Base-by-base conservation (phyloP, 2,329 filamentous ascomycete species). In the Cordyceps javanica region DNA sequence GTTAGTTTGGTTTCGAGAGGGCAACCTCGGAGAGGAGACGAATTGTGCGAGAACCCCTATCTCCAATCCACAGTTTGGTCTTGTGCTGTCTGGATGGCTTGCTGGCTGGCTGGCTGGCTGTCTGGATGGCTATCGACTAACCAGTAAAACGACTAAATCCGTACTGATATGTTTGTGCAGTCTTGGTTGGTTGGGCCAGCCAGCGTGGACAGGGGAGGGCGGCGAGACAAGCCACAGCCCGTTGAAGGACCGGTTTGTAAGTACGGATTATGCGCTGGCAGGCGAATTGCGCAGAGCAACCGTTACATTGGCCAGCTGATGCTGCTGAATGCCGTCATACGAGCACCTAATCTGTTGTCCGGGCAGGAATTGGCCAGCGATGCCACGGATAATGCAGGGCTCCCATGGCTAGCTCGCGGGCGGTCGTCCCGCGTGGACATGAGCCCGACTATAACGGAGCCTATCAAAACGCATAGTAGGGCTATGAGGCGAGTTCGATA, bases 181-280 rank as follows among this genome's bases (percentile, higher is more conserved):
- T n/a, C n/a, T n/a, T n/a, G n/a, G n/a, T n/a, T n/a, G n/a, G n/a
- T n/a, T n/a, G n/a, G n/a, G n/a, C n/a, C n/a, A n/a, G n/a, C n/a
- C n/a, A n/a, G n/a, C n/a, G n/a, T n/a, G n/a, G n/a, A n/a, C n/a
- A n/a, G 16, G 41, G 32, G 23, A 46, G 39, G 32, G 32, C 52
- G 45, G 44, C 54, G 45, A 56, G 54, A 56, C 54, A 56, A 56
- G 54, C 54, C 44, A 56, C 54, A 32, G 36, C 19, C 19, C 42
- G 34, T 42, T 56, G 44, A 56, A 34, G 54, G 44, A 49, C 32
- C 54, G 45, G 44, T 13, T 34, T 56, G 25, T 34, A n/a, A n/a
- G n/a, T n/a, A n/a, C n/a, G n/a, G n/a, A n/a, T n/a, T n/a, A 56
- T 56, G 54, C 54, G 54, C 36, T 50, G 54, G 54, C 54, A 56